Base-by-base conservation (phyloP, 1,284 basidiomycete genomes). In the Sanghuangporus baumii region DNA sequence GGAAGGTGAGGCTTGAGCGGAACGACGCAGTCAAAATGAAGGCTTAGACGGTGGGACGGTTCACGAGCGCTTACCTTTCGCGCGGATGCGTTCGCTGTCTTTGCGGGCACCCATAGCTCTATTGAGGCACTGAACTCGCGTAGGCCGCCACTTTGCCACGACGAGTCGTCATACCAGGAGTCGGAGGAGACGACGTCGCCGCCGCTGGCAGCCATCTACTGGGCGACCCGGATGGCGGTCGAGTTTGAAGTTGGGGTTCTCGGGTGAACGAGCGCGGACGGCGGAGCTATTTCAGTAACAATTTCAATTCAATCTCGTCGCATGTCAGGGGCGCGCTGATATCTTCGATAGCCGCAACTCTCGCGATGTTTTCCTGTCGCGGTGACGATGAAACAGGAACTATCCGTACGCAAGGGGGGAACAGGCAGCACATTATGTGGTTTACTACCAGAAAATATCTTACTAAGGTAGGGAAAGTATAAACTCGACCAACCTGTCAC, bases 61-160 rank as follows among this genome's bases (percentile, higher is more conserved):
- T 12, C 6, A 37, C 34, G 36, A 37, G 52, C 26, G 26, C 75
- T 62, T 65, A 86, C 89, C 81, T 86, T 90, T 65, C 82, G 82
- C 56, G 86, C 70, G 26, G 78, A 76, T 43, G 78, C 71, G 31
- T 78, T 78, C 4, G 81, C 20, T 16, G 55, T 14, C 79, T 57
- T 81, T 75, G 57, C 78, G 76, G n/a, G 87, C 83, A 43, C 90
- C 75, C 69, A 88, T 20, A 91, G 74, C 68, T 91, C 85, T 7
- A 81, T 82, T 50, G 80, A 79, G 51, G 86, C 79, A 65, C 74
- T 74, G 66, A 80, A 77, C 68, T 81, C 81, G 54, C 72, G 72
- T 31, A 56, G 11, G 23, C 56, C 57, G 6, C 52, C 55, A 34
- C 26, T 61, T 16, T 61, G 60, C 60, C 60, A 61, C 7, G 61